Evolutionary conservation across 1,139 yeast genomes (phyloP).

Genomic region (Kluyveromyces marxianus): DNA sequence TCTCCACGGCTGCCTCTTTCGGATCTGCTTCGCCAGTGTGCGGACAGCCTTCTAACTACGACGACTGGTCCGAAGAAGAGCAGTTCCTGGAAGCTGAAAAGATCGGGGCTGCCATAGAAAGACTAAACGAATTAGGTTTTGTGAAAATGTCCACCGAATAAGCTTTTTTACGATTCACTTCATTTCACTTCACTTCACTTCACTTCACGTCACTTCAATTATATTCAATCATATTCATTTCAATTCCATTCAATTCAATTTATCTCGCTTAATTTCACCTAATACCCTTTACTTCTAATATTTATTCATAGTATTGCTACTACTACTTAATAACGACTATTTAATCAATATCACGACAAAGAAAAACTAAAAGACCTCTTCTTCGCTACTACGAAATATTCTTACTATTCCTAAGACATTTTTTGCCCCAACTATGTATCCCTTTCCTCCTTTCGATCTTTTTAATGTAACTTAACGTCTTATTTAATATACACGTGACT

Average conservation of each 20-base stretch:
- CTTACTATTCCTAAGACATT: too few relatives aligned
- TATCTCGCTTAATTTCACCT: too few relatives aligned
- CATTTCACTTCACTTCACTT: not conserved
- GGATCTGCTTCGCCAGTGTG: not conserved
- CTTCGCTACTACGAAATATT: too few relatives aligned
- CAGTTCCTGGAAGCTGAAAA: conserved; percentile 7
- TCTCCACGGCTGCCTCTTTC: not conserved
- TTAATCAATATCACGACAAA: not conserved
- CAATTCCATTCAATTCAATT: not conserved
- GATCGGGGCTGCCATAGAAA: conserved; percentile 6
- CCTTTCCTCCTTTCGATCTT: not conserved
- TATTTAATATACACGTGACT: not conserved
- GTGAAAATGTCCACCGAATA: conserved; percentile 4
- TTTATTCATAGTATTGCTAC: not conserved
- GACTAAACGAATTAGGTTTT: conserved; percentile 9
- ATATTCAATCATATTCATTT: not conserved
- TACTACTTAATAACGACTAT: not conserved
- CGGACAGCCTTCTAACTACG: not conserved
- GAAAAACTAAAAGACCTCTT: too few relatives aligned
- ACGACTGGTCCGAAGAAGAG: conserved; percentile 10
- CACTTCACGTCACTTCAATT: not conserved
- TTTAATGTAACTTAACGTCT: too few relatives aligned
- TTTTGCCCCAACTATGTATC: too few relatives aligned
- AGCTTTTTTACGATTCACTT: not conserved
- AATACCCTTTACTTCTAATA: too few relatives aligned